Percentiles rank a stretch among this genome's conserved stretches.
Evolutionary conservation across 208 protist species (phyloP).

Genomic region (Trypanosoma caninum): DNA sequence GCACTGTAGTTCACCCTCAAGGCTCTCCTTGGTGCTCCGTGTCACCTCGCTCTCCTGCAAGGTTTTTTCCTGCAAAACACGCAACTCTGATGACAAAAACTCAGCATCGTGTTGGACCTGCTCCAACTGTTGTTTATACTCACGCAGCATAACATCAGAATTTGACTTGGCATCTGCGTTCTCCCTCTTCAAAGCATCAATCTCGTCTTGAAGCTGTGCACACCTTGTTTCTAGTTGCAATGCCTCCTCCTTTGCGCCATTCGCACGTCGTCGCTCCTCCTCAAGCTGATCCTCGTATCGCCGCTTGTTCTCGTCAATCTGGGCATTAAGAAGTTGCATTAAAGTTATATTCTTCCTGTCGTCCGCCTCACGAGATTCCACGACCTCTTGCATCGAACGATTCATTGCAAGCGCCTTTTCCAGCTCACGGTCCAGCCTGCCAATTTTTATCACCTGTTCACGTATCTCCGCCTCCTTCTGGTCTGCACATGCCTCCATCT

Average conservation of each 20-base stretch:
- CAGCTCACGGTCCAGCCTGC: constrained; percentile 60
- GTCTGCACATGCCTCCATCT: constrained; percentile 35
- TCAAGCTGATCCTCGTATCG: constrained; percentile 55
- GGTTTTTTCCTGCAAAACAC: constrained; percentile 38
- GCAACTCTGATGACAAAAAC: constrained; percentile 73
- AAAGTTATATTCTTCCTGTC: constrained; percentile 81
- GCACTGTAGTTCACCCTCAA: constrained; percentile 33
- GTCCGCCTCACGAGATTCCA: constrained; percentile 68
- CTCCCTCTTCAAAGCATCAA: constrained; percentile 40
- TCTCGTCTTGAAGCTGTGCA: constrained; percentile 37
- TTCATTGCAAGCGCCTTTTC: constrained; percentile 71
- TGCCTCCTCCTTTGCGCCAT: constrained; percentile 32
- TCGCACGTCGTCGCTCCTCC: constrained; percentile 38
- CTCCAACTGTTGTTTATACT: constrained; percentile 75
- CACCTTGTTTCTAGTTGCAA: constrained; percentile 36
- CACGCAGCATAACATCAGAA: constrained; percentile 43
- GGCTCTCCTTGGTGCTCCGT: constrained; percentile 24
- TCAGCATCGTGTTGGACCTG: constrained; percentile 81
- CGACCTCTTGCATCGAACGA: constrained; percentile 60
- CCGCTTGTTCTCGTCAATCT: constrained; percentile 73
- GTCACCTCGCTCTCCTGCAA: constrained; percentile 28
- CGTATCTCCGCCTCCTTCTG: constrained; percentile 46
- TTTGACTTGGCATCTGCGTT: constrained; percentile 30
- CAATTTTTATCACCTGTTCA: constrained; percentile 36
- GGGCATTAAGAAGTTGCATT: constrained; percentile 80